Evolutionary conservation across 306 rosid species (phyloP).

Genomic region (Sicyos baderoa): DNA sequence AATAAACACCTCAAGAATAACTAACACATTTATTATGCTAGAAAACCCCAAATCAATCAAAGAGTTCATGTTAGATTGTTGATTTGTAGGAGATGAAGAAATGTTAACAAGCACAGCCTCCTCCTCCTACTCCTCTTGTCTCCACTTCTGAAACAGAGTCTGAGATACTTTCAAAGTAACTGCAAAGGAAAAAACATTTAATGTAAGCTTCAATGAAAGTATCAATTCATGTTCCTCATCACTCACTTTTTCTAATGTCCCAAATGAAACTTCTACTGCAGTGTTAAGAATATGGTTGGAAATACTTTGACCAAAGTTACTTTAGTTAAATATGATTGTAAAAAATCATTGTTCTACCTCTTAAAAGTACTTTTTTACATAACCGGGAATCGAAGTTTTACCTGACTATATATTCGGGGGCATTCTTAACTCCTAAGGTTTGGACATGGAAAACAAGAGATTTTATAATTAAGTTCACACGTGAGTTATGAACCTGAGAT

Average conservation of each 20-base stretch:
- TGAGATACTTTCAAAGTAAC: constrained; percentile 68
- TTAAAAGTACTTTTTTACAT: neutral
- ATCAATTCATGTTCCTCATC: neutral
- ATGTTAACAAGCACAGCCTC: constrained; percentile 55
- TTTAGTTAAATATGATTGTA: no score
- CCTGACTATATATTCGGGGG: no score
- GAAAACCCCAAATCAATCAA: neutral
- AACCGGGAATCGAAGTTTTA: no score
- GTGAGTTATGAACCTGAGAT: no score
- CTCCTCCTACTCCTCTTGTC: constrained; percentile 36
- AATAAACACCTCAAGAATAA: constrained; percentile 18
- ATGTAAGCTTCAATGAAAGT: neutral
- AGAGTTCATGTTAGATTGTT: constrained; percentile 17
- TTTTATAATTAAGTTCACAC: no score
- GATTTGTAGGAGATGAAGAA: neutral
- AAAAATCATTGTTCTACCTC: neutral
- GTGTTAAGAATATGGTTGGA: neutral
- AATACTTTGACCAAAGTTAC: neutral
- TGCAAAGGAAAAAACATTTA: constrained; percentile 23
- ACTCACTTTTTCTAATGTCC: neutral
- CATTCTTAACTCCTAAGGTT: no score
- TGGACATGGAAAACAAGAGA: no score
- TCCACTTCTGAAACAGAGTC: constrained; percentile 65
- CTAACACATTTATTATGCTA: constrained; percentile 10
- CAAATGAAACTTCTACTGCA: neutral